phyloP scores from a whole-genome alignment of 345 rosid species.

The Corchorus capsularis region DNA sequence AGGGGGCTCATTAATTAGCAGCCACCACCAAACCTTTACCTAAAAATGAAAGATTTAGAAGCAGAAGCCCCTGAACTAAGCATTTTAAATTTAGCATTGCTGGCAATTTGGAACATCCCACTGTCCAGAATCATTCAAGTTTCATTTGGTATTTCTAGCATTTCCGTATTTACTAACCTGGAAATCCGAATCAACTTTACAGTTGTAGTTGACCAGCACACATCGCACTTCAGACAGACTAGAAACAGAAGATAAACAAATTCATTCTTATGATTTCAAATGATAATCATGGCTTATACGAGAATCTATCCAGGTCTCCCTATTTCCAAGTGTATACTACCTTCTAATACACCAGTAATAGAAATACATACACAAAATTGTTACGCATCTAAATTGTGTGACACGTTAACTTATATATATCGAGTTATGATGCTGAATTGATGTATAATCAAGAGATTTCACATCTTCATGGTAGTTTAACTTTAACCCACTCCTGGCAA shows the following conservation, averaged over 20 bases:
- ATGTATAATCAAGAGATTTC: background rate
- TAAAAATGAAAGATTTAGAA: background rate
- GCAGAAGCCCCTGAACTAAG: background rate
- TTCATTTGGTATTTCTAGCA: background rate
- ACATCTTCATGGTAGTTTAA: background rate
- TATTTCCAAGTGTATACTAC: background rate
- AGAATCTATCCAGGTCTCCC: background rate
- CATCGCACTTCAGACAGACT: background rate
- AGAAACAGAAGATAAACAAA: background rate
- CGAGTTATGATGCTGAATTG: background rate
- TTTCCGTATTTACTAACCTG: background rate
- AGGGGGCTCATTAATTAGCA: background rate
- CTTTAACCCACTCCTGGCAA: background rate
- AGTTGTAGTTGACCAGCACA: background rate
- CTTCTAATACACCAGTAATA: background rate
- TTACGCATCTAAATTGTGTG: no score
- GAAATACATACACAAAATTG: background rate
- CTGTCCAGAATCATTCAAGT: background rate
- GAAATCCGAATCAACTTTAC: background rate
- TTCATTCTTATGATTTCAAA: background rate
- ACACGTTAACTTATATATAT: background rate
- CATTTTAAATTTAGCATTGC: background rate
- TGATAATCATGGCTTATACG: background rate
- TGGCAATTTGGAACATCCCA: background rate
- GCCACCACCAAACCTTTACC: background rate